Evolutionary conservation across 139 green algal genomes (phyloP), one percentile per base, ranked within the genome.

Genomic region (Edaphochlamys debaryana): DNA sequence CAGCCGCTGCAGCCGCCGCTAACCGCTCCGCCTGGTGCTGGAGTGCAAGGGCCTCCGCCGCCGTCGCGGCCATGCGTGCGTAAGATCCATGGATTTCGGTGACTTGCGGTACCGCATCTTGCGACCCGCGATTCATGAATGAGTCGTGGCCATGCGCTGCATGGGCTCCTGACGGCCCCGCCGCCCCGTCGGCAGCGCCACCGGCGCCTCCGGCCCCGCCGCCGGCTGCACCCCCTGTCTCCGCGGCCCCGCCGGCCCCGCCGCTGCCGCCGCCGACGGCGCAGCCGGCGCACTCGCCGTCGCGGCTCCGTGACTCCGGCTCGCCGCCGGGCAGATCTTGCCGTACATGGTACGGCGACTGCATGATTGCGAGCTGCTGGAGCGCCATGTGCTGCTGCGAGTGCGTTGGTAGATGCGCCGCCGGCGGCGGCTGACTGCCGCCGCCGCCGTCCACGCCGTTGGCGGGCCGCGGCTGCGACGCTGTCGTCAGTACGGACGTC

Each of bases 81-180:
- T 81, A 71, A 30, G 69, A n/a, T 0, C 85, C 85, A n/a, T 86
- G 72, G 22, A 89, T 89, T 72, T 86, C 85, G 5, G 85, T 89
- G 27, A 86, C 79, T 66, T 89, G 85, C 1, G 85, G 85, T 2
- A 89, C 63, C 4, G 79, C 85, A 15, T 86, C 72, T 20, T 62
- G 62, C 15, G 56, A 80, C 36, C 73, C 71, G n/a, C n/a, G n/a
- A n/a, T n/a, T n/a, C n/a, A n/a, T n/a, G n/a, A n/a, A n/a, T n/a
- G n/a, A n/a, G n/a, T n/a, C n/a, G n/a, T n/a, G n/a, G n/a, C n/a
- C n/a, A 37, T 69, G 72, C 36, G 72, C 69, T 8, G 50, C 52
- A 20, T 69, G 54, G 36, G 25, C 19, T 13, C 30, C 11, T 27
- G 58, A 37, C 5, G 37, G 40, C 3, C 29, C 40, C 2, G 52